Conservation (phyloP, 78 protist genomes). For the Protostelium mycophagum region DNA sequence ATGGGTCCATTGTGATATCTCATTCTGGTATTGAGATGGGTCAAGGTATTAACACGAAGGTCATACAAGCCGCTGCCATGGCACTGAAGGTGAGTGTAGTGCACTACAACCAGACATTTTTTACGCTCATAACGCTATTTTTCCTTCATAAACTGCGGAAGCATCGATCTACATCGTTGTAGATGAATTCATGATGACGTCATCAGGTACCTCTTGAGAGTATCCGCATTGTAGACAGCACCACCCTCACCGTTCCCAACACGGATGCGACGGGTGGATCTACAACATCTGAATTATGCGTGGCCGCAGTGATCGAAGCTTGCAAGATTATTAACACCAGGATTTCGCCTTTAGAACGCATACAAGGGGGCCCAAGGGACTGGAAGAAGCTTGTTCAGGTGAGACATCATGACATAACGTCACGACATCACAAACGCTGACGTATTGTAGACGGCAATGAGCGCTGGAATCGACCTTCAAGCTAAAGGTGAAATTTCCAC, state of each 20-base stretch:
- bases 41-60: slow-evolving; percentile 93
- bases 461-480: neutral
- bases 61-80: slow-evolving; percentile 73
- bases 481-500: neutral
- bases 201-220: slow-evolving; percentile 30
- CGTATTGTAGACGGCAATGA: neutral
- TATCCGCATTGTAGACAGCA: slow-evolving; percentile 77
- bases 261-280: slow-evolving; percentile 91
- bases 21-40: slow-evolving; percentile 98
- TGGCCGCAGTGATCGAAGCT: slow-evolving; percentile 88
- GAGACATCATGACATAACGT: too few relatives aligned
- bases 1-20: slow-evolving; percentile 89
- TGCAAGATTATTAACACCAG: slow-evolving; percentile 79
- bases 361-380: neutral
- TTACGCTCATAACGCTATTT: too few relatives aligned
- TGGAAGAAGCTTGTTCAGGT: neutral
- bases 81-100: slow-evolving; percentile 46
- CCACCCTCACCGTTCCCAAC: slow-evolving; percentile 81
- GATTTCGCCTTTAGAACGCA: slow-evolving; percentile 48
- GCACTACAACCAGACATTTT: too few relatives aligned
- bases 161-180: too few relatives aligned
- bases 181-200: neutral
- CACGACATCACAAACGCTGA: too few relatives aligned
- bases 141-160: too few relatives aligned
- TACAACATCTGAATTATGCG: slow-evolving; percentile 86